Evolutionary conservation across 2,329 filamentous ascomycete genomes (phyloP).

Genomic region (Ceratocystis cubensis): DNA sequence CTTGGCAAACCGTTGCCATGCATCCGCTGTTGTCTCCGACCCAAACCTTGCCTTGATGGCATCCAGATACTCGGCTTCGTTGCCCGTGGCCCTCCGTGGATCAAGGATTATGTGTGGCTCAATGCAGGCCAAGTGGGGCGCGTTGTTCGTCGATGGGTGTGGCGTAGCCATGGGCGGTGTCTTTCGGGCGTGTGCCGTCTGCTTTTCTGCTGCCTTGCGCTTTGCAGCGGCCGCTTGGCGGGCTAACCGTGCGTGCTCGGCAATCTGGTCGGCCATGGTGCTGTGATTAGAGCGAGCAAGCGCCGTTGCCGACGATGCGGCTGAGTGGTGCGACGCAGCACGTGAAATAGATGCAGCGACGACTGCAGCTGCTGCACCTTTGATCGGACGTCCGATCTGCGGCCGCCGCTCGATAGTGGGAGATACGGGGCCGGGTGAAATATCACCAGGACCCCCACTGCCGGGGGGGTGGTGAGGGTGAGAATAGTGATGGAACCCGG

Average conservation of each 20-base stretch:
- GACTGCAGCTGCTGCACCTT: slow-evolving; percentile 23
- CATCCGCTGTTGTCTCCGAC: slow-evolving; percentile 42
- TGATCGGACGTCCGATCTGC: slow-evolving; percentile 21
- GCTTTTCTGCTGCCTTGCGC: slow-evolving; percentile 43
- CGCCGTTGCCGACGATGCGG: slow-evolving; percentile 18
- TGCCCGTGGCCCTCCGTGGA: slow-evolving; percentile 63
- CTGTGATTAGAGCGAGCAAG: slow-evolving; percentile 23
- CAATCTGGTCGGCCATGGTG: slow-evolving; percentile 43
- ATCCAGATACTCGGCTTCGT: slow-evolving; percentile 61
- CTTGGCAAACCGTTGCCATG: slow-evolving; percentile 63
- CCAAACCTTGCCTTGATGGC: slow-evolving; percentile 44
- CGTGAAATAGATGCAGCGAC: slow-evolving; percentile 18
- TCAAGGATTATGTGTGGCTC: slow-evolving; percentile 59
- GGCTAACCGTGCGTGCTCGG: slow-evolving; percentile 48
- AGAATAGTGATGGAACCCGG: background rate
- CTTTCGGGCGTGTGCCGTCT: slow-evolving; percentile 43
- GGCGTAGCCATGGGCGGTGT: slow-evolving; percentile 37
- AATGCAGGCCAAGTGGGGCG: slow-evolving; percentile 44
- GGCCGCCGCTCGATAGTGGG: slow-evolving; percentile 12
- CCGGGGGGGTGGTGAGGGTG: slow-evolving; percentile 17
- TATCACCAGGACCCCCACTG: background rate
- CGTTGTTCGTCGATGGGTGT: slow-evolving; percentile 45
- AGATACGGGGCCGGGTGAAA: slow-evolving; percentile 16
- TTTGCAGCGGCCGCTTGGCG: slow-evolving; percentile 45
- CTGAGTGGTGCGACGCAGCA: slow-evolving; percentile 9